Evolutionary conservation across 495 filamentous ascomycete genomes (phyloP).

Genomic region (Hypoxylon cercidicola): DNA sequence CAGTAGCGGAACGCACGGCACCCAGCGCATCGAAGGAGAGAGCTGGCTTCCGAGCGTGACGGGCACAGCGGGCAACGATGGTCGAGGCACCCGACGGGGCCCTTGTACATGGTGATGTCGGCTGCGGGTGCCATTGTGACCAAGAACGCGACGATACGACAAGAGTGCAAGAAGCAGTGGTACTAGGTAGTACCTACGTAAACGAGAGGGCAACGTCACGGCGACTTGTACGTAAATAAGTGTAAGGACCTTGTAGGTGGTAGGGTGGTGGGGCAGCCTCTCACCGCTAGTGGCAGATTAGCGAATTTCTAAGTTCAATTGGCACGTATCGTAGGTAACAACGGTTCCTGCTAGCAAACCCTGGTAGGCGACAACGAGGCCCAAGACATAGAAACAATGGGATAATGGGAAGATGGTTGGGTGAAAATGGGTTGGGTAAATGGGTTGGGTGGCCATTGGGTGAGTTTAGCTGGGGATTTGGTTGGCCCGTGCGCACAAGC

Average conservation of each 20-base stretch:
- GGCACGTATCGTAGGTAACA: no score
- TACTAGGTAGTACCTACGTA: no score
- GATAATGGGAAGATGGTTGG: no score
- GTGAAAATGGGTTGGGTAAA: no score
- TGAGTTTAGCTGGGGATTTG: no score
- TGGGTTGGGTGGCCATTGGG: no score
- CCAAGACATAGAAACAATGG: no score
- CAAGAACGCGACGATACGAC: conserved; percentile 1
- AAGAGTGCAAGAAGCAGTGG: not conserved
- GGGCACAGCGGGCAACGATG: conserved; percentile 38
- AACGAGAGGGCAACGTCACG: conserved; percentile 1
- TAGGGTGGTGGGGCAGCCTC: not conserved
- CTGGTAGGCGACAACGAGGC: no score
- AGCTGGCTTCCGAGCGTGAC: conserved; percentile 12
- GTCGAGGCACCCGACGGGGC: conserved; percentile 22
- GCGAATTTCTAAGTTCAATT: no score
- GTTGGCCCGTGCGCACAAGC: no score
- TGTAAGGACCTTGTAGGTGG: not conserved
- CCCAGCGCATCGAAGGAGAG: conserved; percentile 46
- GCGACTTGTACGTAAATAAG: not conserved
- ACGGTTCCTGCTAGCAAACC: no score
- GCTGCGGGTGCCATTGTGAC: conserved; percentile 2
- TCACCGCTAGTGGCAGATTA: not conserved
- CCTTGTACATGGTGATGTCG: conserved; percentile 18
- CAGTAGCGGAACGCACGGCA: conserved; percentile 61